Evolutionary conservation across 305 asterid species (phyloP).

Genomic region (Plantago coronopus): DNA sequence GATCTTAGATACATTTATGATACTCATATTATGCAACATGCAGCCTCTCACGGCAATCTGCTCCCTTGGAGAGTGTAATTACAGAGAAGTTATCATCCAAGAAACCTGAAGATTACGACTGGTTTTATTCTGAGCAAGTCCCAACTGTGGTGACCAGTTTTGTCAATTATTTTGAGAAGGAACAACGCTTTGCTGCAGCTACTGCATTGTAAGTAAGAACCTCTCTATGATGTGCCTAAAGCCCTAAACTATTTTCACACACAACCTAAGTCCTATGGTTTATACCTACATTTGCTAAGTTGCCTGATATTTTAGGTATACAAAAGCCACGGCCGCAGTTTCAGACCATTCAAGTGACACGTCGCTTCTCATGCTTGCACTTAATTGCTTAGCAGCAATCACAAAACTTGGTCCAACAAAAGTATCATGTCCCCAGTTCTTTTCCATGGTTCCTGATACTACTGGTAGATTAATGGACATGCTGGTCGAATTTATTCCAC

Average conservation of each 20-base stretch:
- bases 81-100: constrained; percentile 67
- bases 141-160: constrained; percentile 69
- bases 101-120: constrained; percentile 70
- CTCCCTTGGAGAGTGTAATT: constrained; percentile 79
- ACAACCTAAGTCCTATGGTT: constrained; percentile 19
- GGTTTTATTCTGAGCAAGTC: constrained; percentile 91
- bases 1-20: too few relatives aligned
- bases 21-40: constrained; percentile 20
- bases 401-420: constrained; percentile 90
- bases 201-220: constrained; percentile 61
- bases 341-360: constrained; percentile 59
- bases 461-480: constrained; percentile 93
- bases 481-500: constrained; percentile 73
- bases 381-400: constrained; percentile 84
- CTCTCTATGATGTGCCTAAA: constrained; percentile 18
- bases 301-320: constrained; percentile 45
- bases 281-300: constrained; percentile 16
- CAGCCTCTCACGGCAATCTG: constrained; percentile 72
- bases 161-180: constrained; percentile 68
- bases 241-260: constrained; percentile 18
- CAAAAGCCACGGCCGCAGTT: constrained; percentile 44
- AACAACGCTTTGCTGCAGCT: constrained; percentile 58
- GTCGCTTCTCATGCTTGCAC: constrained; percentile 82
- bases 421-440: constrained; percentile 81
- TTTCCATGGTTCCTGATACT: constrained; percentile 61